phyloP scores from a whole-genome alignment of 2,329 filamentous ascomycete genomes.

The Fusarium sp. region DNA sequence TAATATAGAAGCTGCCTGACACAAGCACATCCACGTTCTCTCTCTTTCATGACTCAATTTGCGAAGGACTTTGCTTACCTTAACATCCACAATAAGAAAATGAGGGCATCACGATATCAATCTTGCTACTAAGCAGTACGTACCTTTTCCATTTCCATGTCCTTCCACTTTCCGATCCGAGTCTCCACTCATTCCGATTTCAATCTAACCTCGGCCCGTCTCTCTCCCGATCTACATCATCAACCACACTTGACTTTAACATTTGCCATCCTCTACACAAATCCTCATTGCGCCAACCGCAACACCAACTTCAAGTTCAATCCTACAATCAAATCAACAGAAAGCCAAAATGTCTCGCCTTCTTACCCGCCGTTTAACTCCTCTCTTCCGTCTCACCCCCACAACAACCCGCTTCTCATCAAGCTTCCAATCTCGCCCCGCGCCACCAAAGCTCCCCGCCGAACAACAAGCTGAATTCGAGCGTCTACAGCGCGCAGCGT shows the following conservation, averaged over 20 bases:
- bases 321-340: neutral
- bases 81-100: neutral
- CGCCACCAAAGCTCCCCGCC: conserved; percentile 87
- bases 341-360: conserved; percentile 39
- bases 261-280: conserved; percentile 14
- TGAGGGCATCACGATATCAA: conserved; percentile 18
- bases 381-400: conserved; percentile 36
- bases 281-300: neutral
- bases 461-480: conserved; percentile 93
- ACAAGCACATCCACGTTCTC: too few species aligned
- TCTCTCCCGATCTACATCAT: conserved; percentile 31
- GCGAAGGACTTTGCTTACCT: too few species aligned
- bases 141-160: neutral
- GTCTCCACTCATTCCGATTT: conserved; percentile 6
- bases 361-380: conserved; percentile 35
- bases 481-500: conserved; percentile 76
- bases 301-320: neutral
- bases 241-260: conserved; percentile 11
- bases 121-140: neutral
- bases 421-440: conserved; percentile 67
- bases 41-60: too few species aligned
- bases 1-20: too few species aligned
- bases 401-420: conserved; percentile 55
- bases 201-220: conserved; percentile 41
- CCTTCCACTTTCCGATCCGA: neutral